phyloP scores from a whole-genome alignment of 208 protist genomes.

The Leishmania lainsoni region DNA sequence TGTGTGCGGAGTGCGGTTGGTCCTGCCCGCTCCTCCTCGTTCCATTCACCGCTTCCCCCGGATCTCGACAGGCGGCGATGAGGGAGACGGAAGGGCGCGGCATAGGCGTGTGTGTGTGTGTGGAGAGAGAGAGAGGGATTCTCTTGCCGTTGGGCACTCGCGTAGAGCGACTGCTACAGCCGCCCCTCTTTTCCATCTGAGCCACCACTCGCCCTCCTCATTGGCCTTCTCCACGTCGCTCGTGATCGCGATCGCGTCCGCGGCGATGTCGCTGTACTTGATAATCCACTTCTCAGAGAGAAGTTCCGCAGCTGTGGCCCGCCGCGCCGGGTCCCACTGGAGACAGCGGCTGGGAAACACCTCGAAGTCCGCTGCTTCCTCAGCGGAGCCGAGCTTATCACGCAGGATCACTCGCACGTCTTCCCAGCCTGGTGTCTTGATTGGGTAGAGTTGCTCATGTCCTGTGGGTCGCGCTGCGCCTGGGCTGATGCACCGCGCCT shows the following conservation, averaged over 20 bases:
- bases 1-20: neutral
- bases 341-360: conserved; percentile 45
- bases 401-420: conserved; percentile 37
- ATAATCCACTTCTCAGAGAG: conserved; percentile 43
- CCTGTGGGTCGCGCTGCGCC: neutral
- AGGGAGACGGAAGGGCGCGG: neutral
- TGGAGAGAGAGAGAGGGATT: neutral
- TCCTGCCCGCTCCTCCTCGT: neutral
- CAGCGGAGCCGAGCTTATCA: conserved; percentile 26
- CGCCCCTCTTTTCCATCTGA: neutral
- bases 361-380: conserved; percentile 47
- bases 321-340: conserved; percentile 57
- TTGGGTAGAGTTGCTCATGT: conserved; percentile 32
- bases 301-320: conserved; percentile 39
- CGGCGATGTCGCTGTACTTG: conserved; percentile 22
- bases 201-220: neutral
- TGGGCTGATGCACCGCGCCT: neutral
- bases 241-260: neutral
- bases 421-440: conserved; percentile 41
- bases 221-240: conserved; percentile 2
- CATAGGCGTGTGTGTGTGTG: neutral
- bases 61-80: neutral
- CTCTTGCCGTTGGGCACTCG: too few relatives aligned
- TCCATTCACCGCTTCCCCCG: neutral
- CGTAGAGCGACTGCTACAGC: neutral